phyloP scores from a whole-genome alignment of 108 stramenopile species.

The Mayamaea pseudoterrestris region DNA sequence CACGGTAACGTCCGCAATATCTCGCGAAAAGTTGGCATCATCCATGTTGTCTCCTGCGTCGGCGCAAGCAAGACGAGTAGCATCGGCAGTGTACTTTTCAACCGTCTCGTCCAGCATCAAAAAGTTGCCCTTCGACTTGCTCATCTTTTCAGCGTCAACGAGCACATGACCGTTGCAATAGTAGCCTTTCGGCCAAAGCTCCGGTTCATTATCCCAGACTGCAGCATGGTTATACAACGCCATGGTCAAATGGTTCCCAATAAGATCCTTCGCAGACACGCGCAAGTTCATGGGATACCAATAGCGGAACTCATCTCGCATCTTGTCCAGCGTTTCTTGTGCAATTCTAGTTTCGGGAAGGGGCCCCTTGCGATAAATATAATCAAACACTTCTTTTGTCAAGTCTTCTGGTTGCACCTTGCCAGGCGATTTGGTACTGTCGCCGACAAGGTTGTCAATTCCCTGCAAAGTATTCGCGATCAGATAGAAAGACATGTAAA shows the following conservation, averaged over 20 bases:
- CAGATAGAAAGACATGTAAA: conserved; percentile 99
- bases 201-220: conserved; percentile 89
- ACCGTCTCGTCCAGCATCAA: conserved; percentile 90
- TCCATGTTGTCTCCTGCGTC: conserved; percentile 95
- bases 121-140: conserved; percentile 97
- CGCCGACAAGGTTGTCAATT: conserved; percentile 81
- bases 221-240: conserved; percentile 96
- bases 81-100: conserved; percentile 79
- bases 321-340: conserved; percentile 54
- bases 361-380: conserved; percentile 75
- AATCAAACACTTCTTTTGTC: conserved; percentile 89
- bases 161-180: conserved; percentile 92
- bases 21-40: conserved; percentile 96
- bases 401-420: conserved; percentile 73
- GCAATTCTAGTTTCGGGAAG: conserved; percentile 71
- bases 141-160: conserved; percentile 96
- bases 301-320: conserved; percentile 83
- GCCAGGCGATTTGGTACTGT: conserved; percentile 51
- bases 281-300: conserved; percentile 99
- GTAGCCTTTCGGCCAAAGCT: conserved; percentile 86
- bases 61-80: conserved; percentile 88
- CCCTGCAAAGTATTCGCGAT: conserved; percentile 91
- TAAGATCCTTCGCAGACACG: conserved; percentile 94
- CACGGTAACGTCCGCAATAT: conserved; percentile 85
- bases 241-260: conserved; percentile 98